Evolutionary conservation across 805 yeast species (phyloP).

Genomic region (Candida rishiriensis): DNA sequence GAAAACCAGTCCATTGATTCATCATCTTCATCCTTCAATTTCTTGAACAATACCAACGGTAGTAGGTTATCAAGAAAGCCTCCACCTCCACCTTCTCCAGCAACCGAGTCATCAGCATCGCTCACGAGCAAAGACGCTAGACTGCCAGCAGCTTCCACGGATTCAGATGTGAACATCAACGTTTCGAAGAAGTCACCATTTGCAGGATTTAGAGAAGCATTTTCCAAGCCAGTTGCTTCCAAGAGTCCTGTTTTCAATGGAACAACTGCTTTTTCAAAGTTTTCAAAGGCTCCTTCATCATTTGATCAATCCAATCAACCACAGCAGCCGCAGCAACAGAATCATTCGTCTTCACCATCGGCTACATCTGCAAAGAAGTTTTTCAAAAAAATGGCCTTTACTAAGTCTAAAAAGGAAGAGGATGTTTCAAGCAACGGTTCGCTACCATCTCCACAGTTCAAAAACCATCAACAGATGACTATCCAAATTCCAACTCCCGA

Average conservation of each 20-base stretch:
- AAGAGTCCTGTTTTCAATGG: background rate
- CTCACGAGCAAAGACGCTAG: background rate
- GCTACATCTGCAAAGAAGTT: constrained; percentile 18
- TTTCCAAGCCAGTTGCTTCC: constrained; percentile 14
- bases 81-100: constrained; percentile 9
- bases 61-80: constrained; percentile 14
- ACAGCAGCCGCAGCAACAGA: background rate
- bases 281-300: background rate
- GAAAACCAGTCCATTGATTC: constrained; percentile 4
- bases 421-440: background rate
- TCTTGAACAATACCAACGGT: background rate
- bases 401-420: constrained; percentile 11
- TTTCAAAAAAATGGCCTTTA: constrained; percentile 17
- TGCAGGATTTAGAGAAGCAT: constrained; percentile 18
- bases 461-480: constrained; percentile 1
- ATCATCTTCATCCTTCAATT: constrained; percentile 5
- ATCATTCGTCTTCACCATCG: constrained; percentile 8
- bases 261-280: background rate
- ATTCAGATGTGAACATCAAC: background rate
- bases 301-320: background rate
- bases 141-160: background rate
- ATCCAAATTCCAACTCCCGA: constrained; percentile 9
- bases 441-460: background rate
- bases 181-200: constrained; percentile 16
- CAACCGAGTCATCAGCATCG: background rate